Percentiles rank a stretch among this genome's conserved stretches.
Conservation (phyloP, 352 stramenopile species). For the Phytophthora sojae region DNA sequence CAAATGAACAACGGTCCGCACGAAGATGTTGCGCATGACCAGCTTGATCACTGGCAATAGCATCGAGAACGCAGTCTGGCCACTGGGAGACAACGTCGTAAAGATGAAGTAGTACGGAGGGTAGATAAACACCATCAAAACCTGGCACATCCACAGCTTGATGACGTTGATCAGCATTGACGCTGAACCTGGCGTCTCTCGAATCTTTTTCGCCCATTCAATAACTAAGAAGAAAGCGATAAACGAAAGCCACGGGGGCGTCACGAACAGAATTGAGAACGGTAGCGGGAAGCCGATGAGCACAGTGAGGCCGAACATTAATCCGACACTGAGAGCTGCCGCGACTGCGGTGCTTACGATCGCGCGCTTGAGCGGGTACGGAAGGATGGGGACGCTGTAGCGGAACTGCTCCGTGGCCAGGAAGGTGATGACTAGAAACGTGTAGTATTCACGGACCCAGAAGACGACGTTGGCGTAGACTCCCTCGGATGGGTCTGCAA, state of each 20-base stretch:
- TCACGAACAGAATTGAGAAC: slow-evolving; percentile 29
- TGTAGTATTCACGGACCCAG: slow-evolving; percentile 29
- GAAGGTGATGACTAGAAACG: slow-evolving; percentile 29
- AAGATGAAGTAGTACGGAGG: slow-evolving; percentile 34
- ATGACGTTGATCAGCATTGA: slow-evolving; percentile 19
- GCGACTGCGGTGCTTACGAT: slow-evolving; percentile 11
- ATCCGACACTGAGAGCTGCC: not conserved
- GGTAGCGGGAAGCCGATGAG: slow-evolving; percentile 26
- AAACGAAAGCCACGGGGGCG: slow-evolving; percentile 17
- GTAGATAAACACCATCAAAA: slow-evolving; percentile 29
- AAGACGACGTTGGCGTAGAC: slow-evolving; percentile 19
- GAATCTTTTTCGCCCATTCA: slow-evolving; percentile 22
- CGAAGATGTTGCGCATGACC: slow-evolving; percentile 25
- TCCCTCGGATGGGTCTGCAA: slow-evolving; percentile 26
- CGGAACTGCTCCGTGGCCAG: slow-evolving; percentile 27
- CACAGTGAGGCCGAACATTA: slow-evolving; percentile 12
- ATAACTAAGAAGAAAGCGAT: slow-evolving; percentile 16
- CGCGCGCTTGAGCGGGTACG: slow-evolving; percentile 14
- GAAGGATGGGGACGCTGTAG: slow-evolving; percentile 25
- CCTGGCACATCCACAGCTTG: slow-evolving; percentile 30
- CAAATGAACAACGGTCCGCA: slow-evolving; percentile 20
- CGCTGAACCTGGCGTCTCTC: slow-evolving; percentile 11
- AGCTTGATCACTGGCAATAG: slow-evolving; percentile 32
- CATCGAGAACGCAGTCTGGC: slow-evolving; percentile 21
- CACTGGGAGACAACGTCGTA: slow-evolving; percentile 12